Conservation (phyloP, 2,329 filamentous ascomycete species). For the Sporothrix brunneoviolacea region DNA sequence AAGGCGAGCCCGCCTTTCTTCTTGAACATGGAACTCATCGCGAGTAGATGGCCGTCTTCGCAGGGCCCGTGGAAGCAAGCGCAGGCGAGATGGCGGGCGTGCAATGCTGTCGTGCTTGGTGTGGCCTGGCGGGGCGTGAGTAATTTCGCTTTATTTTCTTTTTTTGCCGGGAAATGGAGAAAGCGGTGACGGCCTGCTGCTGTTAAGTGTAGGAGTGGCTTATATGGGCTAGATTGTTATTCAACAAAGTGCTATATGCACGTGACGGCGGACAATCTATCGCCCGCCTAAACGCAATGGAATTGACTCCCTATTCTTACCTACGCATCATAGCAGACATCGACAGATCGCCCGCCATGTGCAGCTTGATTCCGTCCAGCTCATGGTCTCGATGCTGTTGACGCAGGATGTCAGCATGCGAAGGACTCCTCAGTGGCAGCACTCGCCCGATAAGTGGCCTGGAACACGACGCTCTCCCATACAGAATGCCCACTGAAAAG, state of each 20-base stretch:
- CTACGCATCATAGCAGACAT: no score
- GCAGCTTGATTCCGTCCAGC: no score
- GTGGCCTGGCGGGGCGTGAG: constrained; percentile 5
- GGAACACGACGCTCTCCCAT: background rate
- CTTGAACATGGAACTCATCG: constrained; percentile 44
- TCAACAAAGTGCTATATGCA: no score
- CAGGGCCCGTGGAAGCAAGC: background rate
- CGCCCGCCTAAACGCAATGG: no score
- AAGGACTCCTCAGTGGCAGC: no score
- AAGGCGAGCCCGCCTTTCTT: constrained; percentile 62
- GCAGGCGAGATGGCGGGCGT: background rate
- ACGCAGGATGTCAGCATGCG: no score
- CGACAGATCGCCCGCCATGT: no score
- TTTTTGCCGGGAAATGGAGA: constrained; percentile 11
- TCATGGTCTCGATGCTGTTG: no score
- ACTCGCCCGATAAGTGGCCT: no score
- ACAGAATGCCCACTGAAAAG: background rate
- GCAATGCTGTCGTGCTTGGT: background rate
- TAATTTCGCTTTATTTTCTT: constrained; percentile 9
- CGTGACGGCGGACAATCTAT: no score
- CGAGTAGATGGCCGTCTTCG: background rate
- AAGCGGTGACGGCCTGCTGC: constrained; percentile 7
- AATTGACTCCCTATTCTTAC: no score
- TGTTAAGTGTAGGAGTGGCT: background rate
- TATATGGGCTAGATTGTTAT: no score